Conservation (phyloP, 331 rosid species). For the Rosa hybrid region DNA sequence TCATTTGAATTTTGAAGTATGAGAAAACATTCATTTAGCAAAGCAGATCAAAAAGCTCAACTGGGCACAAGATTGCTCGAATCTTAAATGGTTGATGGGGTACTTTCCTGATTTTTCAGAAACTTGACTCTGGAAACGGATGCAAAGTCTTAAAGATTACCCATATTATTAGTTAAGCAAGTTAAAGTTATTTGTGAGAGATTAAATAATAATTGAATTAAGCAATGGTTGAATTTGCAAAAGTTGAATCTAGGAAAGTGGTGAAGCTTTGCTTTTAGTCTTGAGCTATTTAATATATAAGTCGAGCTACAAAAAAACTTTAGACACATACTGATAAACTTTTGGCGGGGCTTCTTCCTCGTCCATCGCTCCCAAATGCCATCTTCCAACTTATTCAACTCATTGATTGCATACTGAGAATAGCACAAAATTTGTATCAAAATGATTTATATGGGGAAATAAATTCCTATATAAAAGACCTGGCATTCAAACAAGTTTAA, state of each 20-base stretch:
- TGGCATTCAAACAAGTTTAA: not conserved
- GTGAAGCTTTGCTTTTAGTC: not conserved
- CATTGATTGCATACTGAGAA: constrained; percentile 83
- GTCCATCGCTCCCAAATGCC: constrained; percentile 94
- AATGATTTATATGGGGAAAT: not conserved
- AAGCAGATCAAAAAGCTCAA: not conserved
- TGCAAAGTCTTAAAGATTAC: not conserved
- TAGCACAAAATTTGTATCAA: constrained; percentile 17
- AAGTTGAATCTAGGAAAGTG: not conserved
- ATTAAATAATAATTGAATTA: not conserved
- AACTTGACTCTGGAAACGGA: not conserved
- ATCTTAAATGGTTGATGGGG: not conserved
- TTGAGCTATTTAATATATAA: not conserved
- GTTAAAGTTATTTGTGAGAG: not conserved
- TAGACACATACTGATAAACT: constrained; percentile 52
- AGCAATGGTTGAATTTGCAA: not conserved
- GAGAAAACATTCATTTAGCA: not conserved
- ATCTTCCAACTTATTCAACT: constrained; percentile 93
- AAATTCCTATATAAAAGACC: not conserved
- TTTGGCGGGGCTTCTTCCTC: constrained; percentile 59
- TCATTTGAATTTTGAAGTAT: not conserved
- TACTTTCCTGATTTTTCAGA: not conserved
- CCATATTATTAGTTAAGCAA: not conserved
- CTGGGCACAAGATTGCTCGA: not conserved
- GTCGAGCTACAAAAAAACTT: not conserved